Evolutionary conservation across 2,329 filamentous ascomycete genomes (phyloP), one percentile per base, ranked within the genome.

Genomic region (Talaromyces sp.): DNA sequence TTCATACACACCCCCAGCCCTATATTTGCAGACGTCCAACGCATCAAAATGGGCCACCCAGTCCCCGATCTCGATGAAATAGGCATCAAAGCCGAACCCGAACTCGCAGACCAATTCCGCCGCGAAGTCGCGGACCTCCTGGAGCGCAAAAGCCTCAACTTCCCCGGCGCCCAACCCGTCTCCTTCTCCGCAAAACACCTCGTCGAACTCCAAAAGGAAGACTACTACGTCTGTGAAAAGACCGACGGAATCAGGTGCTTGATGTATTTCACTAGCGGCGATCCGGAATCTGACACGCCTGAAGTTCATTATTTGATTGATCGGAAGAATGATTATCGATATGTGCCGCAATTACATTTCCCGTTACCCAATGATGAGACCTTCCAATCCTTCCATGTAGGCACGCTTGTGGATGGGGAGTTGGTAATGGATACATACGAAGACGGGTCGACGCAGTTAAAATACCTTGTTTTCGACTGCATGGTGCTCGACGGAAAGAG

Each of bases 191-290:
- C 90, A 65, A 84, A 87, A 71, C 95, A 99, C 77, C 79, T 98
- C 10, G 81, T 88, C n/a, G 93, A 96, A 79, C 85, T 99, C 41
- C 87, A 89, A 67, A 84, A 84, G 65, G 84, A 90, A 74, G 95
- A 98, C 78, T 99, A 98, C 82, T 99, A 93, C 76, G 90, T 99
- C 69, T 97, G 94, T 82, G 95, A 99, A 79, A 99, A 99, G 82
- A 97, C 94, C 0, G 95, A 99, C 75, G 95, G 95, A 63, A 92
- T 98, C 68, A 88, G 95, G 68, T 97, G 96, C 77, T 86, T 99
- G n/a, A 86, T 99, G 69, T 98, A 96, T 82, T 88, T 95, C 69
- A 92, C 91, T 60, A 74, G 75, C 63, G 77, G 77, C 6, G 79
- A 81, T 43, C 74, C 75, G 22, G 77, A 82, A 8, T 89, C 90